Base-by-base conservation (phyloP, 257 asterid species). In the Solanum pimpinellifolium region DNA sequence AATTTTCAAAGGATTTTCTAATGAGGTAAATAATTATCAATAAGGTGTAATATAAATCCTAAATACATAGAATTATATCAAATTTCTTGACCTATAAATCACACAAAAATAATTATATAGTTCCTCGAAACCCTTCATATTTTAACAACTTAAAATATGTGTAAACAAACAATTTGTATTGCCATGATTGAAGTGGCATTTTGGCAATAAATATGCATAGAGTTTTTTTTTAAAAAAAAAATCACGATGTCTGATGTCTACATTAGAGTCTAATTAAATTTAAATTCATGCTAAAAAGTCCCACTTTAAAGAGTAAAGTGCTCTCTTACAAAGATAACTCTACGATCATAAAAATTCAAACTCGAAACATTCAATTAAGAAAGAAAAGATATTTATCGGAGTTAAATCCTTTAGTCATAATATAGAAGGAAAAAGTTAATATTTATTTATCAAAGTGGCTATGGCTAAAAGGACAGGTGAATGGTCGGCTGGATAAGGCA, bases 271-370 rank as follows among this genome's bases (percentile, higher is more conserved):
- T 1, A 3, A 56, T 18, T 56, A 56, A 56, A 56, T 56, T 56
- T 0, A 0, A 18, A 56, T 1, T 56, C 11, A 0, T 0, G 11
- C 2, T 2, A 2, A 0, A 1, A 56, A 56, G 0, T 56, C 4
- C 0, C 3, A 56, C 4, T 2, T 56, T 56, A 2, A 56, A 0
- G 0, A 9, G 1, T 18, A 56, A 56, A 56, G 3, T 0, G 4
- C 23, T 56, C 10, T 18, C 65, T 0, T 2, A 18, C 0, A 18
- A 52, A 52, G 0, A 52, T 0, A 6, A 18, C 1, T 16, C 1
- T 18, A 7, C 18, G 7, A 8, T 52, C 11, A 18, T 18, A 0
- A 7, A 18, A 1, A 56, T 10, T 56, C 11, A 0, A 56, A 56
- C n/a, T 18, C n/a, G 0, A 56, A 56, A 18, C 1, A 37, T 2